Conservation (phyloP, 768 basidiomycete genomes). For the Leccinum obscurum region DNA sequence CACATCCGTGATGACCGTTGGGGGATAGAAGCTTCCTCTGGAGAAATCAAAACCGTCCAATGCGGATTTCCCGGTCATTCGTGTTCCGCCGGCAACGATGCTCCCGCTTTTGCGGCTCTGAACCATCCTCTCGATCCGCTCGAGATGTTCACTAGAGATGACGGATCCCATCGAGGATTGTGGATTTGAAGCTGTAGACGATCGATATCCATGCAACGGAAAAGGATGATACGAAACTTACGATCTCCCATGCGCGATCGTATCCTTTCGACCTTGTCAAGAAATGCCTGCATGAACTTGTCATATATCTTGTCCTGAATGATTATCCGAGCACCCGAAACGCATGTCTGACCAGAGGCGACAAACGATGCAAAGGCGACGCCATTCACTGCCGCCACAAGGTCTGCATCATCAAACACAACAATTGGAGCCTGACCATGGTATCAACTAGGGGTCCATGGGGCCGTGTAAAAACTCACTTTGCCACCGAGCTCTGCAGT, state of each 20-base stretch:
- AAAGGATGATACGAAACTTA: slow-evolving; percentile 37
- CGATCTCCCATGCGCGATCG: slow-evolving; percentile 75
- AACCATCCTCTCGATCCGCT: slow-evolving; percentile 60
- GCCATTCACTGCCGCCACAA: slow-evolving; percentile 76
- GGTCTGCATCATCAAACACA: slow-evolving; percentile 76
- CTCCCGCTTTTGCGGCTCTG: slow-evolving; percentile 46
- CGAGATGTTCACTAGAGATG: slow-evolving; percentile 64
- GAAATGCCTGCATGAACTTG: slow-evolving; percentile 59
- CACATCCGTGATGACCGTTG: slow-evolving; percentile 70
- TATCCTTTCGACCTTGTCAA: slow-evolving; percentile 64
- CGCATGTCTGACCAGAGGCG: slow-evolving; percentile 87
- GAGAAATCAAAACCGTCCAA: slow-evolving; percentile 76
- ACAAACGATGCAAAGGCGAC: slow-evolving; percentile 82
- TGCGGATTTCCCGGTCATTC: slow-evolving; percentile 59
- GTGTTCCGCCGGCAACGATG: slow-evolving; percentile 62
- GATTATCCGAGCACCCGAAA: slow-evolving; percentile 86
- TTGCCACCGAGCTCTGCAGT: slow-evolving; percentile 90
- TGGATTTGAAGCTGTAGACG: slow-evolving; percentile 59
- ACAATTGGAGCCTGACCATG: slow-evolving; percentile 68
- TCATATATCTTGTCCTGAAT: slow-evolving; percentile 72
- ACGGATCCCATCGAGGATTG: slow-evolving; percentile 78
- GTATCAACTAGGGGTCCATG: slow-evolving; percentile 2
- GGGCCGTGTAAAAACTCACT: slow-evolving; percentile 36
- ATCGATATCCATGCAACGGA: background rate
- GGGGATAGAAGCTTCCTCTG: slow-evolving; percentile 73